Base-by-base conservation (phyloP, 1,284 basidiomycete genomes). In the Ustilago lituana region DNA sequence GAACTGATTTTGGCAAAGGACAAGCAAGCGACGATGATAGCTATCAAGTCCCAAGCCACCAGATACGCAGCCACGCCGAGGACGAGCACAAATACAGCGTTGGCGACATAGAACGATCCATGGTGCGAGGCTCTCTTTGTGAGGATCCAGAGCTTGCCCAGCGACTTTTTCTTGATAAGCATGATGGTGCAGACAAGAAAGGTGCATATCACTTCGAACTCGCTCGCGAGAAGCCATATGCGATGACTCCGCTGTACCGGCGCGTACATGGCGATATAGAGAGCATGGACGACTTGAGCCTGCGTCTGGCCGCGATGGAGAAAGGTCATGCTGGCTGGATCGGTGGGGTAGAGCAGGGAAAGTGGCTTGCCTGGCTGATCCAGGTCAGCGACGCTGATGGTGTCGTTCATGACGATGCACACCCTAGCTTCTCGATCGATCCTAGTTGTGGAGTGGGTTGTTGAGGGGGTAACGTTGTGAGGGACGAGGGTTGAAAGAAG, bases 141-240 rank as follows among this genome's bases (percentile, higher is more conserved):
- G 32, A 68, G 24, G 41, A 62, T 11, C 65, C 65, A 68, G 10
- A 62, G 39, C 14, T 50, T 32, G 17, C 65, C 65, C 14, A 58
- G 15, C 4, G 40, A 22, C 2, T 29, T 27, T 23, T 68, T 68
- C 23, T 49, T 50, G 46, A 49, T 14, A n/a, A 68, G 46, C 46
- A 68, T 52, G 17, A 53, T 11, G 22, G 58, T 31, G 38, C 54
- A 62, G 2, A 62, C 39, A 24, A 62, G 6, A n/a, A 58, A 49
- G 26, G 50, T 62, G 37, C 43, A 1, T 24, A 50, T 24, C 14
- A 56, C 47, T 19, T 61, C 50, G 37, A 61, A 17, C 9, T 54
- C 54, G 54, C 49, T 54, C 2, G 33, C 20, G 7, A 57, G n/a
- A 5, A 67, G 46, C 41, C 50, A 53, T 20, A 43, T 27, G 15